Percentiles rank a stretch among this genome's conserved stretches.
These are phyloP conservation scores for Isabelozyma rhagii DNA, from an alignment of 805 yeast genomes.

Conservation along the genomic window DNA sequence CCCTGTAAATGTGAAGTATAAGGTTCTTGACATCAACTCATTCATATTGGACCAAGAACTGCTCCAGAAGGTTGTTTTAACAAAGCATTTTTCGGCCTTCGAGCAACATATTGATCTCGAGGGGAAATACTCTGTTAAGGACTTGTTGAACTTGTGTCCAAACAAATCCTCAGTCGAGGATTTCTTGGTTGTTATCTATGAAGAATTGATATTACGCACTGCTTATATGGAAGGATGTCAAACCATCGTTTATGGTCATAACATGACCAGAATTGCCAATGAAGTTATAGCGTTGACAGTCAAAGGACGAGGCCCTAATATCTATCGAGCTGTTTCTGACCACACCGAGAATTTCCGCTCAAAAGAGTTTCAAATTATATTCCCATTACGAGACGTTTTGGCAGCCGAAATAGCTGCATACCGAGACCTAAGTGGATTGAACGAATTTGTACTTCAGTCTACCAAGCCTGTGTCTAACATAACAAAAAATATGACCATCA, in stretches of 20 bases:
- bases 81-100: constrained; percentile 23
- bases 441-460: constrained; percentile 20
- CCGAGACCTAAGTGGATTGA: constrained; percentile 38
- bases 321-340: constrained; percentile 52
- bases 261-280: constrained; percentile 82
- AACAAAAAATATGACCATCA: constrained; percentile 73
- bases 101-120: background rate
- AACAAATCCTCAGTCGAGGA: constrained; percentile 68
- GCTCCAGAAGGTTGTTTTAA: constrained; percentile 29
- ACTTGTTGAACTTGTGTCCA: constrained; percentile 38
- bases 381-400: constrained; percentile 77
- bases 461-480: constrained; percentile 31
- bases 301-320: constrained; percentile 77
- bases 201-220: constrained; percentile 43
- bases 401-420: constrained; percentile 64
- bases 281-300: constrained; percentile 76
- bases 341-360: constrained; percentile 26
- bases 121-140: constrained; percentile 16
- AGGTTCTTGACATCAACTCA: constrained; percentile 39
- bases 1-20: constrained; percentile 29
- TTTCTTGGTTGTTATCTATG: constrained; percentile 44
- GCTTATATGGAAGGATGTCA: constrained; percentile 46
- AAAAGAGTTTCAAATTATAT: constrained; percentile 44
- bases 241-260: constrained; percentile 70
- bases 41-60: constrained; percentile 29